phyloP scores from a whole-genome alignment of 2,329 filamentous ascomycete species.

The Helotiales sp. region DNA sequence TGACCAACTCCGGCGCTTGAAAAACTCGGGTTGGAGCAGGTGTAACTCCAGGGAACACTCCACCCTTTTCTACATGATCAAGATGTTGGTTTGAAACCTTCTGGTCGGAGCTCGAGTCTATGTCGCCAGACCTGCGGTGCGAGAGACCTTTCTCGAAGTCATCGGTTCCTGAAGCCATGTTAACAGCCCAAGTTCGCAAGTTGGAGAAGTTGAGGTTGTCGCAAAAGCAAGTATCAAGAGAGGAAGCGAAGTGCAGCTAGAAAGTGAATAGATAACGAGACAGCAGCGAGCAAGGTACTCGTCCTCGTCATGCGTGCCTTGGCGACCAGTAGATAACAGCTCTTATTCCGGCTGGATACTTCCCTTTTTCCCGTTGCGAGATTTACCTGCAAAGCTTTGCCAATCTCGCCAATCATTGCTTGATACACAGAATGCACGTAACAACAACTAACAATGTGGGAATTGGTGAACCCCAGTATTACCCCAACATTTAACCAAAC shows the following conservation, averaged over 20 bases:
- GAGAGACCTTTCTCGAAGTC: constrained; percentile 18
- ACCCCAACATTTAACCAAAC: constrained; percentile 15
- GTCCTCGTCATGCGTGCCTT: too few species aligned
- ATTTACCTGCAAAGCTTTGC: too few species aligned
- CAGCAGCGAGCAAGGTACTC: too few species aligned
- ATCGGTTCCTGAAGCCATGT: constrained; percentile 13
- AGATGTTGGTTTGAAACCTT: constrained; percentile 22
- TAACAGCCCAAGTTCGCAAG: too few species aligned
- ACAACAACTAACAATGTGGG: not conserved
- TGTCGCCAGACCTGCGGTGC: constrained; percentile 13
- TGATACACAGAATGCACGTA: not conserved
- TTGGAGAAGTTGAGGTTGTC: too few species aligned
- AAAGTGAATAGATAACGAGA: too few species aligned
- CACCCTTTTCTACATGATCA: constrained; percentile 16
- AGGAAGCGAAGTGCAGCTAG: too few species aligned
- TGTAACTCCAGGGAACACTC: not conserved
- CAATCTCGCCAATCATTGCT: constrained; percentile 2
- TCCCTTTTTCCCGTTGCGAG: too few species aligned
- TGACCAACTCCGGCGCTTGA: constrained; percentile 35
- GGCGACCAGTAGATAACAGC: too few species aligned
- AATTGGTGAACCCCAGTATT: constrained; percentile 3
- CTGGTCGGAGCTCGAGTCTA: constrained; percentile 23
- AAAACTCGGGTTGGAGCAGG: not conserved
- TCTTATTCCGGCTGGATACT: too few species aligned
- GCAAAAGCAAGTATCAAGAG: too few species aligned